Evolutionary conservation across 1,284 basidiomycete genomes (phyloP).

Genomic region (Microbotryomycetes sp.): DNA sequence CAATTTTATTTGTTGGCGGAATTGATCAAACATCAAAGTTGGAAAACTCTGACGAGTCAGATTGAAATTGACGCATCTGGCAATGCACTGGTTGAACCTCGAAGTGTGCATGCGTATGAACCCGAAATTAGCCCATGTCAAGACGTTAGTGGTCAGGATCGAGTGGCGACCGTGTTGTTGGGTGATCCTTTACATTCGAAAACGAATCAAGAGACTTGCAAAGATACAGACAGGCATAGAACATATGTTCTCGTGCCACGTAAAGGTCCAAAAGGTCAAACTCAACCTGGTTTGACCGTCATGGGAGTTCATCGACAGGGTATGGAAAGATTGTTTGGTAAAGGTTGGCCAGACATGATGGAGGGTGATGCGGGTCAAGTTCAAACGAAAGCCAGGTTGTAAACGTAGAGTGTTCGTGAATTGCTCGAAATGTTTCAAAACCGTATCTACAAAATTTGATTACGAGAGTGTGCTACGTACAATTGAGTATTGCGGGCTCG

Average conservation of each 20-base stretch:
- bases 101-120: constrained; percentile 3
- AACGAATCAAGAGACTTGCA: background rate
- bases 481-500: too few species aligned
- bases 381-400: background rate
- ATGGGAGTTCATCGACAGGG: constrained; percentile 17
- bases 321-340: constrained; percentile 8
- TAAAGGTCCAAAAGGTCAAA: constrained; percentile 7
- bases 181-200: constrained; percentile 16
- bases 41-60: background rate
- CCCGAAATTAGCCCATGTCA: constrained; percentile 1
- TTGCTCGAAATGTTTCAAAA: too few species aligned
- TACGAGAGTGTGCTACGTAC: too few species aligned
- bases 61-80: background rate
- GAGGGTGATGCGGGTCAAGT: constrained; percentile 16
- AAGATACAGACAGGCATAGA: constrained; percentile 5
- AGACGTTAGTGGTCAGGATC: background rate
- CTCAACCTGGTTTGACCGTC: constrained; percentile 16
- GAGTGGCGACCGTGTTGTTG: constrained; percentile 18
- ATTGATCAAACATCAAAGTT: constrained; percentile 13
- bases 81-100: background rate
- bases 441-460: too few species aligned
- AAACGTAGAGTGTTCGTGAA: background rate
- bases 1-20: constrained; percentile 35
- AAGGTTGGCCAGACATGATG: constrained; percentile 27
- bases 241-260: constrained; percentile 19